phyloP scores from a whole-genome alignment of 2,329 filamentous ascomycete species.

The Aureobasidium pullulans region DNA sequence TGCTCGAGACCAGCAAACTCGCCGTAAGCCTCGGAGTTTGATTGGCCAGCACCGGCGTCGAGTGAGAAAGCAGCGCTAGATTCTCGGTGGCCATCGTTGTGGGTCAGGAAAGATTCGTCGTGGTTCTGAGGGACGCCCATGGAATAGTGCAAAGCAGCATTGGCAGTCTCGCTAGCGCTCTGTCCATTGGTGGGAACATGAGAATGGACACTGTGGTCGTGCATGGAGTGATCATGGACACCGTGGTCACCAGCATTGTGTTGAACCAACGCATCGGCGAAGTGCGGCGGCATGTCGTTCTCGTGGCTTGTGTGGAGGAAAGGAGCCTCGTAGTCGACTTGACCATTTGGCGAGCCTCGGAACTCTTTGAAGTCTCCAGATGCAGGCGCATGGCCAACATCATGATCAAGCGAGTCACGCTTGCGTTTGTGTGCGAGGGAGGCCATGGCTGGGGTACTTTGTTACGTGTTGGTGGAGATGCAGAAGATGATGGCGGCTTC shows the following conservation, averaged over 20 bases:
- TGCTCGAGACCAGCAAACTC: constrained; percentile 14
- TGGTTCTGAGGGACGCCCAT: constrained; percentile 52
- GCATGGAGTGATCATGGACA: constrained; percentile 21
- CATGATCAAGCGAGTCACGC: constrained; percentile 39
- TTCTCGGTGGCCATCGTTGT: constrained; percentile 17
- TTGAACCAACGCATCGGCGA: constrained; percentile 27
- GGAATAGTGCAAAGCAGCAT: constrained; percentile 47
- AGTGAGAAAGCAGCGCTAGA: constrained; percentile 15
- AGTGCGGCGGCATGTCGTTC: constrained; percentile 35
- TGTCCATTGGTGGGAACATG: constrained; percentile 32
- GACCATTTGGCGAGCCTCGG: constrained; percentile 19
- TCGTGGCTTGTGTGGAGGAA: constrained; percentile 31
- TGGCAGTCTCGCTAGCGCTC: constrained; percentile 51
- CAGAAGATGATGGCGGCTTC: background rate
- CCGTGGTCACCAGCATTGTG: constrained; percentile 23
- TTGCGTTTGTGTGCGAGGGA: constrained; percentile 36
- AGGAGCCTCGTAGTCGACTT: constrained; percentile 23
- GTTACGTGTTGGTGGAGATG: background rate
- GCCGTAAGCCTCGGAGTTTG: constrained; percentile 16
- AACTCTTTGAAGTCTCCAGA: constrained; percentile 15
- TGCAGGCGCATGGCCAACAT: constrained; percentile 28
- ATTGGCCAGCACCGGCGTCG: constrained; percentile 15
- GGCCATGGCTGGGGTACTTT: constrained; percentile 18
- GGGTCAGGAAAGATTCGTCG: constrained; percentile 43
- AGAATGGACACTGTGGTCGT: constrained; percentile 19